Base-by-base conservation (phyloP, 2,329 filamentous ascomycete genomes). In the Sclerotinia borealis region DNA sequence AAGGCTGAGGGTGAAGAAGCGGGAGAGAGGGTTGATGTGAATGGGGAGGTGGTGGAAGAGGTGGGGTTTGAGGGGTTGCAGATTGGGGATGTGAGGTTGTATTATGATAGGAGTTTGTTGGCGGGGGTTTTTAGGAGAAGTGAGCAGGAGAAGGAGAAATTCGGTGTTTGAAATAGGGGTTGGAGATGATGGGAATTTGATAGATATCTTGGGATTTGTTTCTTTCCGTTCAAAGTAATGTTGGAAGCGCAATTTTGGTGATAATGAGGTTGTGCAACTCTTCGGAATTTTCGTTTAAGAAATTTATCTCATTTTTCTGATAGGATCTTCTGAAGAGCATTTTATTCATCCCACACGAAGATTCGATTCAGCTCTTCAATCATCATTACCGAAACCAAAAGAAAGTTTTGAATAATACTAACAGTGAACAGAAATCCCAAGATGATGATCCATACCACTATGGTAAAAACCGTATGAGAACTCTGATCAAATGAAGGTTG, bases 71-170 rank as follows among this genome's bases (percentile, higher is more conserved):
- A 64, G 34, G 64, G 64, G 11, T 55, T 66, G 55, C 56, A 66
- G 37, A 64, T 64, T 31, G n/a, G 13, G 25, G 62, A 66, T 54
- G 58, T 64, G 19, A 66, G 43, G 52, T 45, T 66, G 52, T 64
- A 61, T 54, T 65, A 66, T 54, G 64, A 66, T 62, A 22, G 62
- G 25, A 66, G 55, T 64, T 36, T 62, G 37, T 51, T 65, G 45
- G 17, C 29, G 50, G 49, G 31, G 9, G 19, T 61, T 4, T 61
- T 64, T 11, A 59, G 19, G 19, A 54, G 34, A 11, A 63, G 61
- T 50, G 34, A 65, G 17, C 51, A 63, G 61, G 64, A 63, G 50
- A 52, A 25, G 50, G 61, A 56, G 43, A 61, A 51, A 19, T 61
- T 64, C 52, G 64, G 64, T 29, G 34, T 10, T 25, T 63, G 27